Conservation (phyloP, 257 asterid genomes). For the Solanum lycopersicoides region DNA sequence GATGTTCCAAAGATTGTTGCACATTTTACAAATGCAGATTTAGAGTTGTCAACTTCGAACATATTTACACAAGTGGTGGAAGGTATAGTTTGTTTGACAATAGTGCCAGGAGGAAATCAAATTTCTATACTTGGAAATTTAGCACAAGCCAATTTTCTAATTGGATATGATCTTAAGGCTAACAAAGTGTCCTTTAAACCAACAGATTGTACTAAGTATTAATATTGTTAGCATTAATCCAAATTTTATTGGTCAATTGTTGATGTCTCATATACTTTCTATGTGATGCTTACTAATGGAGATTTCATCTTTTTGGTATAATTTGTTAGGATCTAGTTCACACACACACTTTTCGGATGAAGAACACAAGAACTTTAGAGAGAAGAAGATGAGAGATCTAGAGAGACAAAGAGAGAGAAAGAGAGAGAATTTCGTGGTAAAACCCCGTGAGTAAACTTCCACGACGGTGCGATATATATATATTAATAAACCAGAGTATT, state of each 20-base stretch:
- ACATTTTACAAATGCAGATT: conserved; percentile 5
- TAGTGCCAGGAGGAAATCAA: not conserved
- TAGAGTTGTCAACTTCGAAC: not conserved
- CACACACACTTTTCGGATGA: no score
- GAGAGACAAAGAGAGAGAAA: no score
- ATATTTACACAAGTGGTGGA: not conserved
- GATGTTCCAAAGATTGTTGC: not conserved
- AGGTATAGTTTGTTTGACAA: not conserved
- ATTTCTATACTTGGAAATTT: conserved; percentile 32
- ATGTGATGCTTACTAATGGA: not conserved
- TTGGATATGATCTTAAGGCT: conserved; percentile 38
- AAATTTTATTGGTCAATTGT: not conserved
- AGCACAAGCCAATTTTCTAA: conserved; percentile 31
- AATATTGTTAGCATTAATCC: not conserved
- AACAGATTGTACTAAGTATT: conserved; percentile 19
- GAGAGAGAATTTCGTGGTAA: no score
- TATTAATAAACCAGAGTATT: no score
- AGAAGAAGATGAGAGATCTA: no score
- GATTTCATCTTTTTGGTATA: not conserved
- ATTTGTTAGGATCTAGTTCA: no score
- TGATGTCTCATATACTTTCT: not conserved
- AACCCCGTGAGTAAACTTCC: no score
- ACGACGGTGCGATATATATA: no score
- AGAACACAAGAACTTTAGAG: no score
- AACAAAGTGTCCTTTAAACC: conserved; percentile 35